Evolutionary conservation across 2,329 filamentous ascomycete species (phyloP).

Genomic region (Fusarium praegraminearum): DNA sequence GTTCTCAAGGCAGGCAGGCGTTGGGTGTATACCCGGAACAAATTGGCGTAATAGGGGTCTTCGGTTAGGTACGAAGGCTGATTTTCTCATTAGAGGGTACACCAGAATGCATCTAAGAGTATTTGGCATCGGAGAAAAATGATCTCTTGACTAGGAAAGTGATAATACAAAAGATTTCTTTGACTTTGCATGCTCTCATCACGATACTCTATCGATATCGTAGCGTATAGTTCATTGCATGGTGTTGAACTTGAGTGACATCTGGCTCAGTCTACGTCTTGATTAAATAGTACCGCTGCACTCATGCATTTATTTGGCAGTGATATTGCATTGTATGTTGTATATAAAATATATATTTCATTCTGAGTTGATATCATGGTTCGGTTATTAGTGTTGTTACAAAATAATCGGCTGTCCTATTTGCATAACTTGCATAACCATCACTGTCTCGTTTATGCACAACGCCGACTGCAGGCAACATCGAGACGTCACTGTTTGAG

Average conservation of each 20-base stretch:
- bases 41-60: constrained; percentile 34
- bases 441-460: constrained; percentile 19
- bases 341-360: background rate
- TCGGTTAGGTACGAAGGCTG: background rate
- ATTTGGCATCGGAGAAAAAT: background rate
- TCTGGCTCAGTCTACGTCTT: background rate
- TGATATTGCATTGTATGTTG: background rate
- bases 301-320: too few species aligned
- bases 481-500: constrained; percentile 52
- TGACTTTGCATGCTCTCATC: background rate
- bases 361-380: background rate
- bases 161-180: background rate
- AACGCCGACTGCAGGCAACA: constrained; percentile 48
- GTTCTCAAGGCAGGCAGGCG: constrained; percentile 30
- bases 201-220: background rate
- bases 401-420: background rate
- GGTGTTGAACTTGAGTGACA: background rate
- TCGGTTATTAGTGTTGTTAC: background rate
- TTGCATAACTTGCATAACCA: constrained; percentile 25
- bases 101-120: constrained; percentile 2
- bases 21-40: constrained; percentile 43
- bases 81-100: background rate
- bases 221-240: background rate
- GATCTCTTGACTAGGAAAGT: background rate
- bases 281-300: background rate